Percentiles rank a stretch among this genome's conserved stretches.
phyloP scores from a whole-genome alignment of 495 filamentous ascomycete genomes.

The Talaromyces ruber region DNA sequence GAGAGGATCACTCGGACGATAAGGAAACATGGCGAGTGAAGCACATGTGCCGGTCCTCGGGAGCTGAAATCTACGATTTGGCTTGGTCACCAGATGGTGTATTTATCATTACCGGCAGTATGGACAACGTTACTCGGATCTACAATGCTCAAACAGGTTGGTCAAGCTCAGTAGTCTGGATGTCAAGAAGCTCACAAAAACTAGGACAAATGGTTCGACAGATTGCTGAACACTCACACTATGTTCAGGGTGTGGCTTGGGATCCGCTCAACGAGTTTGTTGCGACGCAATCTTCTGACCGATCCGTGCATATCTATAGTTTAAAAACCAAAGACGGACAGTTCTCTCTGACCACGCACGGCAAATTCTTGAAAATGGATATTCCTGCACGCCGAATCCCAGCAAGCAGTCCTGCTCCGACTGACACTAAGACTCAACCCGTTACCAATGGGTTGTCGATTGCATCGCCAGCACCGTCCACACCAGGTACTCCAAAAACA shows the following conservation, averaged over 20 bases:
- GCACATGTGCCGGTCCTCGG: conserved; percentile 90
- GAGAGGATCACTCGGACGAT: conserved; percentile 79
- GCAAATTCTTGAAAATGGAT: conserved; percentile 78
- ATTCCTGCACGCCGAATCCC: conserved; percentile 82
- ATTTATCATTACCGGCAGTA: conserved; percentile 97
- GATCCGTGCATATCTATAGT: conserved; percentile 94
- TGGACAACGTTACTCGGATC: conserved; percentile 97
- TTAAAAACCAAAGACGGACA: conserved; percentile 95
- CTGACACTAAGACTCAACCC: conserved; percentile 58
- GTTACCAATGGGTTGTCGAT: conserved; percentile 50
- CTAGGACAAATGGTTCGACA: conserved; percentile 84
- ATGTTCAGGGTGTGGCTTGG: conserved; percentile 98
- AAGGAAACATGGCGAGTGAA: conserved; percentile 96
- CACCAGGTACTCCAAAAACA: conserved; percentile 89
- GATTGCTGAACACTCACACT: conserved; percentile 98
- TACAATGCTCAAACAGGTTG: conserved; percentile 91
- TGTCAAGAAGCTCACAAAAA: background rate
- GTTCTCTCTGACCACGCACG: conserved; percentile 74
- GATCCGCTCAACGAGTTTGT: conserved; percentile 97
- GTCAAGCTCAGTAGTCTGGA: conserved; percentile 12
- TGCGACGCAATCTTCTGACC: conserved; percentile 95
- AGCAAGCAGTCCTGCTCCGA: conserved; percentile 86
- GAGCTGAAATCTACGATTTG: conserved; percentile 93
- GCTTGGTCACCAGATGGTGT: conserved; percentile 96
- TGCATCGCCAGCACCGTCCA: conserved; percentile 81